These are phyloP conservation scores for Ceratobasidium sp. DNA, from an alignment of 1,284 basidiomycete genomes.

Conservation along the genomic window DNA sequence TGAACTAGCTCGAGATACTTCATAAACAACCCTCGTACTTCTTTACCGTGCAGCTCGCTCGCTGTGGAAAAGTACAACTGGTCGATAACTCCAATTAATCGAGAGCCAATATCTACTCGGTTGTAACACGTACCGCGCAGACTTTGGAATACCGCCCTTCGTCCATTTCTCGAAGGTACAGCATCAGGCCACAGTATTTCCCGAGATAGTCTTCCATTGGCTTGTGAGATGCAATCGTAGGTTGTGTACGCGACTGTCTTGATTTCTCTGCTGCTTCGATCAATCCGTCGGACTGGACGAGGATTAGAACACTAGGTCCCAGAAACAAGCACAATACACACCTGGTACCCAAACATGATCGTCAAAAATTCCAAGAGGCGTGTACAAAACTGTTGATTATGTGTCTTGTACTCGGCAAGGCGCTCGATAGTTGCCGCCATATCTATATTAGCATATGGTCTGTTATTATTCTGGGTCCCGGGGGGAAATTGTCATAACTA, in stretches of 20 bases:
- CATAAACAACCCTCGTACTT: conserved; percentile 78
- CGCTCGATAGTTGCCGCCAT: conserved; percentile 95
- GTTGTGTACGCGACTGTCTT: conserved; percentile 40
- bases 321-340: conserved; percentile 47
- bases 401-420: conserved; percentile 85
- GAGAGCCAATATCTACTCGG: background rate
- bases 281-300: conserved; percentile 51
- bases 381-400: conserved; percentile 91
- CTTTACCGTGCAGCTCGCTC: conserved; percentile 79
- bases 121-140: conserved; percentile 71
- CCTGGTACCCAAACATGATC: conserved; percentile 90
- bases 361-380: conserved; percentile 87
- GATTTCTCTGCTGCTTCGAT: conserved; percentile 48
- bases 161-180: conserved; percentile 97
- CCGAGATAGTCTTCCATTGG: conserved; percentile 84
- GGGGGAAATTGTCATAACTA: conserved; percentile 47
- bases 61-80: conserved; percentile 88
- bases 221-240: conserved; percentile 63
- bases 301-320: conserved; percentile 4
- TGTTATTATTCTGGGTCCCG: background rate
- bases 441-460: conserved; percentile 57
- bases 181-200: conserved; percentile 86
- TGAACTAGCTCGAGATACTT: conserved; percentile 68
- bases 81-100: background rate
- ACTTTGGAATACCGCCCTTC: conserved; percentile 82